Percentiles rank a stretch among this genome's conserved stretches.
phyloP scores from a whole-genome alignment of 2,329 filamentous ascomycete species.

The Microsporum ferrugineum region DNA sequence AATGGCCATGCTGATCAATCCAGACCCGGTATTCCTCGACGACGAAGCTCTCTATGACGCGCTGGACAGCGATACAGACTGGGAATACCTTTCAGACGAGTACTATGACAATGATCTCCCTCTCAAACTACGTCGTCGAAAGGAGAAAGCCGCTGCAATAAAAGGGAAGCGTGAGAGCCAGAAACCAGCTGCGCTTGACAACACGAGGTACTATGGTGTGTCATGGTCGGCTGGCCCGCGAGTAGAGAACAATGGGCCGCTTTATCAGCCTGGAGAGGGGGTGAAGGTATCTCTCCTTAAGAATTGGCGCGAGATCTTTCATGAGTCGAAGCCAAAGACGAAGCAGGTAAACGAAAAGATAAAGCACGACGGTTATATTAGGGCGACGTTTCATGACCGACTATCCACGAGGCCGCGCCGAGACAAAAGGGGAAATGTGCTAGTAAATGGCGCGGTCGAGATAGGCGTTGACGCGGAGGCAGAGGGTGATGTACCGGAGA shows the following conservation, averaged over 20 bases:
- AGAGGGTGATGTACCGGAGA: neutral
- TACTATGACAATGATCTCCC: conserved; percentile 18
- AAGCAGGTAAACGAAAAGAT: neutral
- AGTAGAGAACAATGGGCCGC: conserved; percentile 21
- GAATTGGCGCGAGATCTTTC: conserved; percentile 38
- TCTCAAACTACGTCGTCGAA: neutral
- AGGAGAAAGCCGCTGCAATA: conserved; percentile 1
- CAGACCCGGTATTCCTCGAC: conserved; percentile 24
- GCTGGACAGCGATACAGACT: conserved; percentile 23
- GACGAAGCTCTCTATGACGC: conserved; percentile 20
- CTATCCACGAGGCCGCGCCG: neutral
- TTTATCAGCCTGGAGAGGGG: conserved; percentile 31
- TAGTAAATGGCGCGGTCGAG: neutral
- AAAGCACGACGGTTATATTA: neutral
- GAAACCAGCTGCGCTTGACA: neutral
- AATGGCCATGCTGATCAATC: conserved; percentile 22
- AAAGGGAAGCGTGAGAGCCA: neutral
- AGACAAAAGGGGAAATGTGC: neutral
- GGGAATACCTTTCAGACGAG: conserved; percentile 20
- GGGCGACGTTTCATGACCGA: neutral
- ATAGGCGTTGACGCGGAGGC: neutral
- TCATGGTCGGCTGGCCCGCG: conserved; percentile 29
- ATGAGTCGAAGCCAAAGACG: conserved; percentile 20
- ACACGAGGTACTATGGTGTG: conserved; percentile 26
- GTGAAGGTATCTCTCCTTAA: conserved; percentile 35